These are phyloP conservation scores for Davidsoniella eucalypti DNA, from an alignment of 2,329 filamentous ascomycete species.

Conservation along the genomic window DNA sequence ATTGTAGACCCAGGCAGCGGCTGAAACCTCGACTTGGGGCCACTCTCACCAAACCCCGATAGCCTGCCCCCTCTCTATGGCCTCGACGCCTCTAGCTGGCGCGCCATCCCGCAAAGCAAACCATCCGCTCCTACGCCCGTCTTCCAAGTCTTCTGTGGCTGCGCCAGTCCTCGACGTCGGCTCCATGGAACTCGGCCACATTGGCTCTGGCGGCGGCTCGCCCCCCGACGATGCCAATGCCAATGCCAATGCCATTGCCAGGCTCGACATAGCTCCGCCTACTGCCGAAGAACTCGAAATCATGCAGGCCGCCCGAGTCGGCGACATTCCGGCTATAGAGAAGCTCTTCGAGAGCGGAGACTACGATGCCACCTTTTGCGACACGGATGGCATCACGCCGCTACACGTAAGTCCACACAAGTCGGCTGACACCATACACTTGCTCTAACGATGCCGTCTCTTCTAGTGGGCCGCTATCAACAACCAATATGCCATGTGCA, in stretches of 20 bases:
- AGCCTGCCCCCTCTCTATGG: background rate
- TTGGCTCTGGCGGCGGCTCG: slow-evolving; percentile 20
- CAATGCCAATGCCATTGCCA: too few relatives aligned
- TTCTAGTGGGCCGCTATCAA: slow-evolving; percentile 94
- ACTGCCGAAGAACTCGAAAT: slow-evolving; percentile 52
- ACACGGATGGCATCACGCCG: slow-evolving; percentile 88
- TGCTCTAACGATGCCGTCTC: background rate
- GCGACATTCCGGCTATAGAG: slow-evolving; percentile 75
- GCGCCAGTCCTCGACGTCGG: slow-evolving; percentile 37
- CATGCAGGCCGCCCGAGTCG: slow-evolving; percentile 85
- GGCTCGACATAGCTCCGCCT: too few relatives aligned
- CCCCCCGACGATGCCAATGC: slow-evolving; percentile 18
- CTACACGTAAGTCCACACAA: slow-evolving; percentile 55
- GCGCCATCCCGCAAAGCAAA: slow-evolving; percentile 17
- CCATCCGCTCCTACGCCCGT: slow-evolving; percentile 35
- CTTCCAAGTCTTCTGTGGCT: slow-evolving; percentile 35
- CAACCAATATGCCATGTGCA: slow-evolving; percentile 94
- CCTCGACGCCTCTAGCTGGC: background rate
- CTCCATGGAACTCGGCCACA: slow-evolving; percentile 37
- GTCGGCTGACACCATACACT: background rate
- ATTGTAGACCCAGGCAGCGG: too few relatives aligned
- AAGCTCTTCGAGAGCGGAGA: slow-evolving; percentile 73
- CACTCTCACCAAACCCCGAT: too few relatives aligned
- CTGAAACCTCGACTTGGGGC: too few relatives aligned
- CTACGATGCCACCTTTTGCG: slow-evolving; percentile 65